phyloP scores from a whole-genome alignment of 768 basidiomycete species.

The Tricholomella constricta region DNA sequence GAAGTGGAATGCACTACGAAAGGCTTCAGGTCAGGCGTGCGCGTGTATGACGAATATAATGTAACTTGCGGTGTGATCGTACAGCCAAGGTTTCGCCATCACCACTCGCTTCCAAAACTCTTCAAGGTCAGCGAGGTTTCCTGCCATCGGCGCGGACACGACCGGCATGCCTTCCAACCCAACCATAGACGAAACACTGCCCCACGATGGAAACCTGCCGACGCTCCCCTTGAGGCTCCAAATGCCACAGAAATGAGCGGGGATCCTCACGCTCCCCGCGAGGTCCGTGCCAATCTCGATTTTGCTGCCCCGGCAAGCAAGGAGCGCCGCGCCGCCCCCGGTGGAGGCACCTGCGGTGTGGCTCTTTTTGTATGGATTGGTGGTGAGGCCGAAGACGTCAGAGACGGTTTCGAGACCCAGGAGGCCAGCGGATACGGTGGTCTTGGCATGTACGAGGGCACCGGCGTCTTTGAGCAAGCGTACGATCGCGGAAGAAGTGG shows the following conservation, averaged over 20 bases:
- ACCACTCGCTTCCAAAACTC: constrained; percentile 68
- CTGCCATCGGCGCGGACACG: constrained; percentile 61
- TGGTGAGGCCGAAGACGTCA: constrained; percentile 61
- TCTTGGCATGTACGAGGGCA: constrained; percentile 66
- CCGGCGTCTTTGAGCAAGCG: constrained; percentile 61
- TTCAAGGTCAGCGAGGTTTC: constrained; percentile 60
- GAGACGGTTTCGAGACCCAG: constrained; percentile 59
- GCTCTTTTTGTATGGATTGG: constrained; percentile 60
- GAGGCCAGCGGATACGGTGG: constrained; percentile 58
- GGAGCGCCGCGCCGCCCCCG: constrained; percentile 68
- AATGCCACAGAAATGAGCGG: constrained; percentile 73
- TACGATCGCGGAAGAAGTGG: constrained; percentile 54
- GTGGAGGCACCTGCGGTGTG: constrained; percentile 65
- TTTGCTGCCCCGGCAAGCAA: constrained; percentile 65
- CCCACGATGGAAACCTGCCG: constrained; percentile 57
- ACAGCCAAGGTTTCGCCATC: constrained; percentile 63
- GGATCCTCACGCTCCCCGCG: constrained; percentile 72
- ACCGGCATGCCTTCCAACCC: constrained; percentile 61
- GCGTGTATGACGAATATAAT: background rate
- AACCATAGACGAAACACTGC: constrained; percentile 44
- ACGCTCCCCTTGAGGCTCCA: constrained; percentile 65
- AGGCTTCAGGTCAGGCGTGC: background rate
- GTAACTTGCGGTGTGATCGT: constrained; percentile 55
- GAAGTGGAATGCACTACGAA: constrained; percentile 49
- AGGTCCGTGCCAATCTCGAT: constrained; percentile 75